These are phyloP conservation scores for Mucor mucedo DNA, from an alignment of 371 early-diverging fungal genomes.

Conservation along the genomic window DNA sequence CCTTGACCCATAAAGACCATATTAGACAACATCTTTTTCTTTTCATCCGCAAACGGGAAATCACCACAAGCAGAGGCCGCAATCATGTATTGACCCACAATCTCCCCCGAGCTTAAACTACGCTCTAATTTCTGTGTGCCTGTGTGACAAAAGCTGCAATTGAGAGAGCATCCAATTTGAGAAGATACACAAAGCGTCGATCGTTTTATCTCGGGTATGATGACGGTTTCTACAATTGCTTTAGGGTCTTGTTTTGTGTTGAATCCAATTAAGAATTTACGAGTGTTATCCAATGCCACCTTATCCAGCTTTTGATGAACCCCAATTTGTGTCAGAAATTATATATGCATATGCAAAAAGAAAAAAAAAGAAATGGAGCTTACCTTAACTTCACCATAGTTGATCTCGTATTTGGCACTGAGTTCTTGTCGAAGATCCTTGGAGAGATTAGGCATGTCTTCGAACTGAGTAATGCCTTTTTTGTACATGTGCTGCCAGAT, in stretches of 20 bases:
- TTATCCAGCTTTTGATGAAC: conserved; percentile 32
- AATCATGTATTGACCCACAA: conserved; percentile 87
- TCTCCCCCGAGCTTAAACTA: conserved; percentile 78
- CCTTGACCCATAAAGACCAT: conserved; percentile 95
- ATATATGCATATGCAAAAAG: not conserved
- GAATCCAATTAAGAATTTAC: conserved; percentile 64
- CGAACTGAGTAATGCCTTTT: conserved; percentile 61
- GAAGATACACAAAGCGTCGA: conserved; percentile 89
- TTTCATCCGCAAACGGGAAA: conserved; percentile 49
- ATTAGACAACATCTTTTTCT: conserved; percentile 68
- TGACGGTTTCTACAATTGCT: conserved; percentile 69
- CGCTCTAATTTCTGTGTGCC: conserved; percentile 87
- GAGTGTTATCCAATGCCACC: conserved; percentile 61
- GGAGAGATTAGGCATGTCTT: conserved; percentile 71
- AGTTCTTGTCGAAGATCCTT: conserved; percentile 56
- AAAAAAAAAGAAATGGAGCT: not conserved
- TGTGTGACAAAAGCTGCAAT: conserved; percentile 91
- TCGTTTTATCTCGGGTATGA: conserved; percentile 71
- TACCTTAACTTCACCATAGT: conserved; percentile 69
- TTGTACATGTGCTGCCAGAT: conserved; percentile 71
- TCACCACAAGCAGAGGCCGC: conserved; percentile 66
- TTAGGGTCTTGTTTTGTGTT: conserved; percentile 50
- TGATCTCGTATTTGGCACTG: conserved; percentile 53
- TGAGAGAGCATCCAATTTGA: conserved; percentile 89
- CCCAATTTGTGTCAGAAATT: no score